These are phyloP conservation scores for Gynostemma pentaphyllum DNA, from an alignment of 306 rosid genomes.

Conservation along the genomic window DNA sequence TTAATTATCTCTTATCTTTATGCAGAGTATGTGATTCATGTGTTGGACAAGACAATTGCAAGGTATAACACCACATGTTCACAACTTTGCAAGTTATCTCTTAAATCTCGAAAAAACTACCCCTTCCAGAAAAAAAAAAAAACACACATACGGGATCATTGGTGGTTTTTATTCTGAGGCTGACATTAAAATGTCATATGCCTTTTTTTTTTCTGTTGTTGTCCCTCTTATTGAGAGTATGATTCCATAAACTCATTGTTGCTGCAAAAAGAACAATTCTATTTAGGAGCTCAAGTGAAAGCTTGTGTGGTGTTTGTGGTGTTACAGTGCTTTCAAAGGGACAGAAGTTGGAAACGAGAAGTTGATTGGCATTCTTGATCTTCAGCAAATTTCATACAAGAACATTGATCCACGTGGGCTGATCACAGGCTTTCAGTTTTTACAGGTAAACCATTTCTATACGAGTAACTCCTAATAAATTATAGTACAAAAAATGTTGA, in stretches of 20 bases:
- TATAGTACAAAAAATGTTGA: no score
- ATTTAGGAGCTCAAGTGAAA: background rate
- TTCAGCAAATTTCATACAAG: slow-evolving; percentile 43
- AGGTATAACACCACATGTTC: slow-evolving; percentile 39
- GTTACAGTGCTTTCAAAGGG: slow-evolving; percentile 57
- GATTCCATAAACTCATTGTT: background rate
- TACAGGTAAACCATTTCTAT: slow-evolving; percentile 47
- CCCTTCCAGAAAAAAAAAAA: no score
- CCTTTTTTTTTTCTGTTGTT: background rate
- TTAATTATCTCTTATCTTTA: slow-evolving; percentile 12
- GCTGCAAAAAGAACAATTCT: background rate
- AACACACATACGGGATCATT: no score
- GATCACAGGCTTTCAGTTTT: slow-evolving; percentile 77
- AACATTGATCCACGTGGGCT: slow-evolving; percentile 71
- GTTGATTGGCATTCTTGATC: slow-evolving; percentile 67
- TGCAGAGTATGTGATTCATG: slow-evolving; percentile 66
- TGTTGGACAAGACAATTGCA: slow-evolving; percentile 70
- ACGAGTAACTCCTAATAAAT: background rate
- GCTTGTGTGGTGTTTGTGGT: slow-evolving; percentile 1
- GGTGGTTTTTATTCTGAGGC: no score
- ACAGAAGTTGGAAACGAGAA: slow-evolving; percentile 74
- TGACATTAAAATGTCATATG: background rate
- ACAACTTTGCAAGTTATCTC: slow-evolving; percentile 4
- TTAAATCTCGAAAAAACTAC: background rate
- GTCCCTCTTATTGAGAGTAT: background rate